phyloP scores from a whole-genome alignment of 1,139 yeast species.

The Candida glucosophila region DNA sequence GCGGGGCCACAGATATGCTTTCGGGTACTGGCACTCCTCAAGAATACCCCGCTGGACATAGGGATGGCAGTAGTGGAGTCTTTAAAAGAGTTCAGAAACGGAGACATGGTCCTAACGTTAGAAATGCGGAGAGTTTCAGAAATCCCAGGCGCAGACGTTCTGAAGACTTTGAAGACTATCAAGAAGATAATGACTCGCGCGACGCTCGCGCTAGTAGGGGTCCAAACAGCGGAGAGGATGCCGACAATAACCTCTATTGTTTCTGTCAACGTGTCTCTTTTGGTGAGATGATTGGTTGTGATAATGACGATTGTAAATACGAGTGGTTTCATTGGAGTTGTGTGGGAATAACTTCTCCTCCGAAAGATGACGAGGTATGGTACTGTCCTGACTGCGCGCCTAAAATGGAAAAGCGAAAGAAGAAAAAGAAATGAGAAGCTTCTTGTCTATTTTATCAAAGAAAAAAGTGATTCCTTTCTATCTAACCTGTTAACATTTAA shows the following conservation, averaged over 20 bases:
- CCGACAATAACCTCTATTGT: conserved; percentile 60
- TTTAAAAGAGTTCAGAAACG: conserved; percentile 20
- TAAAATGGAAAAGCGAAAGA: conserved; percentile 39
- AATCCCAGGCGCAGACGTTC: conserved; percentile 15
- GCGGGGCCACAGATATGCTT: conserved; percentile 23
- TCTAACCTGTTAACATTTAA: no score
- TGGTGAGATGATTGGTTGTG: conserved; percentile 93
- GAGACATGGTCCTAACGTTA: conserved; percentile 10
- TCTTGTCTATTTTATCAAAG: conserved; percentile 12
- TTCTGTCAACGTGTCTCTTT: conserved; percentile 78
- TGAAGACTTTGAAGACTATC: conserved; percentile 12
- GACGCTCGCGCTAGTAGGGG: conserved; percentile 11
- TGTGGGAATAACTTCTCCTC: conserved; percentile 69
- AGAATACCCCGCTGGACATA: no score
- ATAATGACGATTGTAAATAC: conserved; percentile 66
- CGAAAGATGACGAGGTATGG: conserved; percentile 60
- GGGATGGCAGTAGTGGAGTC: conserved; percentile 3
- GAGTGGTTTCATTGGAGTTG: conserved; percentile 90
- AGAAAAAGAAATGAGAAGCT: conserved; percentile 31
- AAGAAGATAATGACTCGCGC: conserved; percentile 8
- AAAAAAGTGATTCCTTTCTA: conserved; percentile 11
- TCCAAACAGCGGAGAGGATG: conserved; percentile 44
- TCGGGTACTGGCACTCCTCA: conserved; percentile 9
- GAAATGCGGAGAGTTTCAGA: background rate
- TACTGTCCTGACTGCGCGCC: conserved; percentile 62